Evolutionary conservation across 345 rosid genomes (phyloP).

Genomic region (Aethionema arabicum): DNA sequence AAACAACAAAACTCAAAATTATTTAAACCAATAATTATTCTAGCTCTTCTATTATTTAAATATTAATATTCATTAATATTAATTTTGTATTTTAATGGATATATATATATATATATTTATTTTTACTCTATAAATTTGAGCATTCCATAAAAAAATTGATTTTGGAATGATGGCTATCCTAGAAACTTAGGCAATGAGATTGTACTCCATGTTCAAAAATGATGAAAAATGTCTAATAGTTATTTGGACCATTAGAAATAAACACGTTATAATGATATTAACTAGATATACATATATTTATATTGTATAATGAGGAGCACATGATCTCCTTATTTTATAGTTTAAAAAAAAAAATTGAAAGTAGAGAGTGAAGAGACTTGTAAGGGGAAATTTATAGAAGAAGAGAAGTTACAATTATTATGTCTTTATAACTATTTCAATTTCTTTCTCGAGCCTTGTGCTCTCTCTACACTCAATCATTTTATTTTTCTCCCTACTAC

Average conservation of each 20-base stretch:
- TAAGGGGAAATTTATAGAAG: conserved; percentile 32
- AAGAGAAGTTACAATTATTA: conserved; percentile 32
- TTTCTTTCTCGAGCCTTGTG: conserved; percentile 37
- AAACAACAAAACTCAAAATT: neutral
- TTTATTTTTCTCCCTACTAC: too few species aligned
- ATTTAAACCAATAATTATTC: neutral
- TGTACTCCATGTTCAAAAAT: conserved; percentile 17
- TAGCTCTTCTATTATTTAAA: neutral
- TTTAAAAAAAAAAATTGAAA: conserved; percentile 8
- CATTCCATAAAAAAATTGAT: neutral
- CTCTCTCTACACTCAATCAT: neutral
- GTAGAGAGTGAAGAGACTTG: conserved; percentile 25
- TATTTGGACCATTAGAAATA: conserved; percentile 11
- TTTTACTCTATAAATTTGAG: neutral
- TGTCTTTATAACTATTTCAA: conserved; percentile 20
- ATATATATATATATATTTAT: too few species aligned
- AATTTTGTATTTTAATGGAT: too few species aligned
- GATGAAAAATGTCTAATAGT: conserved; percentile 12
- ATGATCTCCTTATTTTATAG: conserved; percentile 22
- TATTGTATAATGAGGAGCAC: too few species aligned
- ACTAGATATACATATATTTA: too few species aligned
- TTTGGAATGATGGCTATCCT: neutral
- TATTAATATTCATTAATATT: too few species aligned
- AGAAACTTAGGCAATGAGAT: conserved; percentile 15
- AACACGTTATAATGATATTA: conserved; percentile 5